Base-by-base conservation (phyloP, 169 alveolate species). In the Cryptosporidium sp. region DNA sequence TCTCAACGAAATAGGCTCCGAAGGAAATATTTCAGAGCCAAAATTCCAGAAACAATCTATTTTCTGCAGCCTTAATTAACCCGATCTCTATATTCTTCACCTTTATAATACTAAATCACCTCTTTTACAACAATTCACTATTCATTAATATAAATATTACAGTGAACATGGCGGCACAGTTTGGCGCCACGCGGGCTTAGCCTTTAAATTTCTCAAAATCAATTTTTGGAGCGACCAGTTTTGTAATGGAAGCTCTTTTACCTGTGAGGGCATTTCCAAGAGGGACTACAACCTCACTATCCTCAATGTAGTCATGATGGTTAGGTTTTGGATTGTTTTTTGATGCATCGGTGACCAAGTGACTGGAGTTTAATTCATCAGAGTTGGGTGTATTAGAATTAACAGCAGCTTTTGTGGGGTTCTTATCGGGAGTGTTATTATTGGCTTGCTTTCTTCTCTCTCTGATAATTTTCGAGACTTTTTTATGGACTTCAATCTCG, bases 401-500 rank as follows among this genome's bases (percentile, higher is more conserved):
- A 23, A 16, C 23, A 2, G 5, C 8, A 43, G 58, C 18, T 48
- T 37, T 71, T 4, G 33, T 21, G 14, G 50, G 31, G 14, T 43
- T 48, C 16, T 55, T 71, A 0, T 71, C 85, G 18, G 31, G 71
- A 35, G 29, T 10, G 6, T 48, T 48, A 7, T 29, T 33, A 29
- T 61, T 61, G 7, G 73, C 65, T 29, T 41, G 73, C 14, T 26
- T 80, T 39, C 75, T 80, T 59, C 75, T 59, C 35, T 80, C 69
- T 62, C 33, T 61, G 33, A 41, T 61, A 16, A 65, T 31, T 65
- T 62, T 80, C 12, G 45, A 31, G 7, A 80, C 75, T 41, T 65
- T 80, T 65, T 80, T 80, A 41, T 80, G 89, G n/a, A 80, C 80
- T 58, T 80, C 89, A 41, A 80, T 80, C 33, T 80, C 89, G 23